Percentiles rank a stretch among this genome's conserved stretches.
phyloP scores from a whole-genome alignment of 1,139 yeast genomes.

The Sugiyamaella neomexicana region DNA sequence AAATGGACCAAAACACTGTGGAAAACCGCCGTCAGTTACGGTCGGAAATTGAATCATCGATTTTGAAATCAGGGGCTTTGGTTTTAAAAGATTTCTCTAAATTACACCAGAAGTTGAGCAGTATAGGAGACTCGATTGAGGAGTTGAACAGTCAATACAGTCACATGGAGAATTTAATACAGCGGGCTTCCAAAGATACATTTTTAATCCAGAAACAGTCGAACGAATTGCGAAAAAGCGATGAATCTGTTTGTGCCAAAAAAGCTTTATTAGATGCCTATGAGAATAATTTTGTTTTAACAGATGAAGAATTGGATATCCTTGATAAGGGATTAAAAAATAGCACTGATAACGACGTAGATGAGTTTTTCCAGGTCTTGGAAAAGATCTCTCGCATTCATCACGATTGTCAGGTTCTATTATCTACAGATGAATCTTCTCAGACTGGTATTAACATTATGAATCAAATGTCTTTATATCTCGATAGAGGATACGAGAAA shows the following conservation, averaged over 20 bases:
- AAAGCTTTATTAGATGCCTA: slow-evolving; percentile 58
- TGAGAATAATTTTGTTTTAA: slow-evolving; percentile 64
- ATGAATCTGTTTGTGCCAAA: slow-evolving; percentile 50
- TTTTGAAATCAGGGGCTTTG: slow-evolving; percentile 59
- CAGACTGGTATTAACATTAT: slow-evolving; percentile 69
- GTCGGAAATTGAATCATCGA: slow-evolving; percentile 69
- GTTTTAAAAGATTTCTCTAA: slow-evolving; percentile 61
- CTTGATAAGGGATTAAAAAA: slow-evolving; percentile 32
- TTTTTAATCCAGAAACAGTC: slow-evolving; percentile 43
- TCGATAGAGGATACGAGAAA: slow-evolving; percentile 54
- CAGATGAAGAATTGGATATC: slow-evolving; percentile 60
- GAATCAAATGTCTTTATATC: slow-evolving; percentile 55
- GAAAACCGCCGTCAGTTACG: slow-evolving; percentile 56
- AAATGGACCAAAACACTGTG: slow-evolving; percentile 37
- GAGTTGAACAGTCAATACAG: slow-evolving; percentile 38
- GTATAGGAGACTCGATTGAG: slow-evolving; percentile 46
- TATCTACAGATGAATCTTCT: slow-evolving; percentile 62
- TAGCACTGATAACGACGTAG: slow-evolving; percentile 47
- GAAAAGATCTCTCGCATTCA: slow-evolving; percentile 63
- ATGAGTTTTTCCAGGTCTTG: slow-evolving; percentile 63
- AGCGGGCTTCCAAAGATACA: slow-evolving; percentile 34
- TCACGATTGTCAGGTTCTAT: slow-evolving; percentile 64
- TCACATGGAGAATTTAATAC: slow-evolving; percentile 35
- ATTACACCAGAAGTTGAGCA: slow-evolving; percentile 48
- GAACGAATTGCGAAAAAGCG: slow-evolving; percentile 46